phyloP scores from a whole-genome alignment of 768 basidiomycete species.

The Tephrocybe sp. region DNA sequence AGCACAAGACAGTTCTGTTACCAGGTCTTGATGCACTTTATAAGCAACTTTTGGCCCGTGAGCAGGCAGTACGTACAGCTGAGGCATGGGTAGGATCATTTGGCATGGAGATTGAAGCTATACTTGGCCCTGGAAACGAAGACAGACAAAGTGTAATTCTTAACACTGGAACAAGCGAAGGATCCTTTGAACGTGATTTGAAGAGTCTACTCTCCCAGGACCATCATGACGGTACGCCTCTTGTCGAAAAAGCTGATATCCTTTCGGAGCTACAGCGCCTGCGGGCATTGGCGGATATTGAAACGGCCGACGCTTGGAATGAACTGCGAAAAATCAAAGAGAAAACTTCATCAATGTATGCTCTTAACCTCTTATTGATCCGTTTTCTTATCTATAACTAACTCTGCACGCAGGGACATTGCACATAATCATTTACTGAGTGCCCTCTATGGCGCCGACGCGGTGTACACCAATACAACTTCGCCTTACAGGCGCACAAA shows the following conservation, averaged over 20 bases:
- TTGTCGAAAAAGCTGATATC: conserved; percentile 23
- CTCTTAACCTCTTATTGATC: not conserved
- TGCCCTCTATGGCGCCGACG: not conserved
- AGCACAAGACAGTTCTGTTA: conserved; percentile 21
- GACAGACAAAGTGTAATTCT: not conserved
- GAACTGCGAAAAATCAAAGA: conserved; percentile 3
- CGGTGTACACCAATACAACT: conserved; percentile 7
- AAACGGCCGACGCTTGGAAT: not conserved
- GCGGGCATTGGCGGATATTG: not conserved
- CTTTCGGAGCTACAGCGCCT: conserved; percentile 18
- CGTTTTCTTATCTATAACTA: not conserved
- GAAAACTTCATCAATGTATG: conserved; percentile 4
- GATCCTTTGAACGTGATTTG: conserved; percentile 14
- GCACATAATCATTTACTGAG: not conserved
- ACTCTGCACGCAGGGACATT: not conserved
- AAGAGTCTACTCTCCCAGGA: conserved; percentile 2
- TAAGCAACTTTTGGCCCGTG: conserved; percentile 14
- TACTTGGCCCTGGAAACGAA: conserved; percentile 7
- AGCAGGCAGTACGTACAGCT: conserved; percentile 22
- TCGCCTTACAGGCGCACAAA: conserved; percentile 1
- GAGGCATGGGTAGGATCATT: conserved; percentile 33
- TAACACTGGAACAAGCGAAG: conserved; percentile 7
- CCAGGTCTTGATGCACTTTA: conserved; percentile 25
- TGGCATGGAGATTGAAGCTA: conserved; percentile 31
- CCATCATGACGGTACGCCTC: conserved; percentile 7